Evolutionary conservation across 2,329 filamentous ascomycete species (phyloP).

Genomic region (Trichoderma sp.): DNA sequence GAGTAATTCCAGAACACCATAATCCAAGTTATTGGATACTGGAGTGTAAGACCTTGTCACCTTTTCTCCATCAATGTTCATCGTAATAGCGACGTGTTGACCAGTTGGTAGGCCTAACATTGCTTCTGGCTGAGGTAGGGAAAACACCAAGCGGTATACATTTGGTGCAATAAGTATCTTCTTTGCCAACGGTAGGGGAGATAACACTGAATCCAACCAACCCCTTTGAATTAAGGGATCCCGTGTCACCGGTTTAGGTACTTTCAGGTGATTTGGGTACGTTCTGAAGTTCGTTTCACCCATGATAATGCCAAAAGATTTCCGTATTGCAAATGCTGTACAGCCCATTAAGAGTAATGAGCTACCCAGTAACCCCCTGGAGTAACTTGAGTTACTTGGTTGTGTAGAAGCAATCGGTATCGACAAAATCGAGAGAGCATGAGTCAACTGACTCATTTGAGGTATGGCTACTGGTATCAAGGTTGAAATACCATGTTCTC

Average conservation of each 20-base stretch:
- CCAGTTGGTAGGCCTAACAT: slow-evolving; percentile 55
- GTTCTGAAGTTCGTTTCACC: neutral
- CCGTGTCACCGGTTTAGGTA: neutral
- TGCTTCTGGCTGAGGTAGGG: slow-evolving; percentile 42
- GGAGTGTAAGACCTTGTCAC: slow-evolving; percentile 81
- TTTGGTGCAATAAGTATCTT: slow-evolving; percentile 42
- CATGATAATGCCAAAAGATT: neutral
- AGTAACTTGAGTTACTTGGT: neutral
- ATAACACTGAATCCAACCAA: neutral
- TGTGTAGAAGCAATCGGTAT: neutral
- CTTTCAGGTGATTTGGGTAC: neutral
- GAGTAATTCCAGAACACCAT: slow-evolving; percentile 48
- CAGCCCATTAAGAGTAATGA: neutral
- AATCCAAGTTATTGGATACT: slow-evolving; percentile 49
- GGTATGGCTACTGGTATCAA: neutral
- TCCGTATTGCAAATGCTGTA: neutral
- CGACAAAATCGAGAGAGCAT: neutral
- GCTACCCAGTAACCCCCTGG: neutral
- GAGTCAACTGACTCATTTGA: neutral
- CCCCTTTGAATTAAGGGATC: neutral
- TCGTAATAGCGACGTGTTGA: slow-evolving; percentile 54
- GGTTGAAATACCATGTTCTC: neutral
- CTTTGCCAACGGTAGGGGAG: slow-evolving; percentile 39
- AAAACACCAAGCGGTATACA: slow-evolving; percentile 47
- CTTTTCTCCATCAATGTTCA: slow-evolving; percentile 43